Evolutionary conservation across 768 basidiomycete species (phyloP), one percentile per base, ranked within the genome.

Genomic region (Fibroporia radiculosa): DNA sequence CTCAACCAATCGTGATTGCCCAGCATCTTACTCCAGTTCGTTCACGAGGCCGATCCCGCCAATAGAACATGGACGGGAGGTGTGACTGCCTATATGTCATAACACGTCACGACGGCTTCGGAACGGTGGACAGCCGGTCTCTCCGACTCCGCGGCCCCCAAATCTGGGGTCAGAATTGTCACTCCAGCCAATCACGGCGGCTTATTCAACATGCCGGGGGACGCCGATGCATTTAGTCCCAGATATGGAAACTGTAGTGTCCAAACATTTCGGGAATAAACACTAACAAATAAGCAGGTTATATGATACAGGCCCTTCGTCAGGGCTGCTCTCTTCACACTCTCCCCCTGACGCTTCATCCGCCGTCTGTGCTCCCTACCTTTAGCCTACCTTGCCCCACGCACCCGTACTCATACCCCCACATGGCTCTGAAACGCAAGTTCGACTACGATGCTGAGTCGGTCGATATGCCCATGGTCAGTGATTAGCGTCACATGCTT

Each of bases 371-470:
- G 34, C 8, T 18, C 25, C 34, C 40, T 12, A 23, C 20, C n/a
- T 23, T 32, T 36, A 31, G 45, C 12, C 39, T 14, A 27, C 46
- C 28, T 27, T 2, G 31, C 39, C n/a, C 23, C 37, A 24, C 29
- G 25, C 2, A 22, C n/a, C 33, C 23, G 23, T 42, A 8, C 22
- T 19, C 4, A 14, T 26, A 26, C 22, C 20, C 53, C 50, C 52
- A n/a, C 41, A 89, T 87, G 84, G 70, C 78, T 32, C 51, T 85
- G 59, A 91, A 90, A 63, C 75, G 87, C 61, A 91, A 91, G 68
- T 70, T 84, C 41, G 77, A 80, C 40, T 53, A 68, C 16, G 82
- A 82, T 40, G 44, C 43, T 48, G 78, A 78, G 55, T 66, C 68
- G 49, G 68, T 63, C 22, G 25, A 32, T 26, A 26, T 29, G 24